A percentile compares a stretch with the other conserved stretches of the same genome.
These are phyloP conservation scores for Neurospora sp. DNA, from an alignment of 495 filamentous ascomycete genomes.

Conservation along the genomic window DNA sequence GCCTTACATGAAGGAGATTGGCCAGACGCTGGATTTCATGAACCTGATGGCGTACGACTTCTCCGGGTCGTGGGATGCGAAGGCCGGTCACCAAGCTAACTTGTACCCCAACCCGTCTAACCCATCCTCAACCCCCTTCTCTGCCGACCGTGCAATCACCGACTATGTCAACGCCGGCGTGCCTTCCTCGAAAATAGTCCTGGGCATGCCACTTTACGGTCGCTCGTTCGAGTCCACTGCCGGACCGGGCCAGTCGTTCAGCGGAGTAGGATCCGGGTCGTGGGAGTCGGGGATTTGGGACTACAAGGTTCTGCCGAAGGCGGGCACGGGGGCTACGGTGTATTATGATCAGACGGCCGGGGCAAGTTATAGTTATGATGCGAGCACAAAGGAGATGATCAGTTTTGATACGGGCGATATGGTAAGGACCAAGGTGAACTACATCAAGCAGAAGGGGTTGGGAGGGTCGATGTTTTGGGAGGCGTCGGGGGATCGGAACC, in stretches of 20 bases:
- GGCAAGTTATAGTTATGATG: slow-evolving; percentile 65
- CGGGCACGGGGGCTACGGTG: slow-evolving; percentile 40
- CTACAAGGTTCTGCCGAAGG: slow-evolving; percentile 54
- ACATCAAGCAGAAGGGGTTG: slow-evolving; percentile 50
- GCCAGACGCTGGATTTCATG: slow-evolving; percentile 66
- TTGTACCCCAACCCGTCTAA: slow-evolving; percentile 45
- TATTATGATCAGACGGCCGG: slow-evolving; percentile 29
- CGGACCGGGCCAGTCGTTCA: slow-evolving; percentile 54
- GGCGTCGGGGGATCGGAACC: slow-evolving; percentile 55
- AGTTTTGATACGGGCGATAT: slow-evolving; percentile 63
- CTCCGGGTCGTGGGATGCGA: slow-evolving; percentile 55
- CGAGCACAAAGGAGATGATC: slow-evolving; percentile 46
- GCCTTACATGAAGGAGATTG: slow-evolving; percentile 47
- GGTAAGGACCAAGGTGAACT: slow-evolving; percentile 53
- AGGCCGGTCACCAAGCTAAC: slow-evolving; percentile 68
- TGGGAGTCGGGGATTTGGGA: slow-evolving; percentile 84
- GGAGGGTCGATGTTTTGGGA: slow-evolving; percentile 94
- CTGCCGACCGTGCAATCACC: slow-evolving; percentile 52
- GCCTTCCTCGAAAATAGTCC: slow-evolving; percentile 53
- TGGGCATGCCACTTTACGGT: slow-evolving; percentile 86
- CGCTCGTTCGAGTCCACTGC: slow-evolving; percentile 61
- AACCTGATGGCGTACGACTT: slow-evolving; percentile 80
- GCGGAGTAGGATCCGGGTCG: slow-evolving; percentile 49
- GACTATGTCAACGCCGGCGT: slow-evolving; percentile 60
- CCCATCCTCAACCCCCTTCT: slow-evolving; percentile 54